Evolutionary conservation across 2,329 filamentous ascomycete genomes (phyloP), one percentile per base, ranked within the genome.

Genomic region (Aureobasidium sp.): DNA sequence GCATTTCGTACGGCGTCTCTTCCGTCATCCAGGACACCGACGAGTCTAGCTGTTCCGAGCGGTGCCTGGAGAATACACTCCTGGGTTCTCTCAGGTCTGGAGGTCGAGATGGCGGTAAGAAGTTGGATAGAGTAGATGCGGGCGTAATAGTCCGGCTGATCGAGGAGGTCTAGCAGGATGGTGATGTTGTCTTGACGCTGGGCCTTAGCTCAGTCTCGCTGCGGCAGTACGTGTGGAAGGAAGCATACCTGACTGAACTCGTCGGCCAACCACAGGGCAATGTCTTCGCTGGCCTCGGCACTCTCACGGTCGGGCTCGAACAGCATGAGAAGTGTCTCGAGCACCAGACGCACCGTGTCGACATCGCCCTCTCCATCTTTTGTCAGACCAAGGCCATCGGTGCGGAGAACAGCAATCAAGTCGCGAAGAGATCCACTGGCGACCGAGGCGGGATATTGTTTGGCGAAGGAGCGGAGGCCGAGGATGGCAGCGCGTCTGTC

Each of bases 181-280:
- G 90, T 93, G 65, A 97, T 93, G 74, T 99, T 97, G 77, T 97
- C 93, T 84, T 97, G 92, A 65, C 90, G 87, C 83, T 87, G 79
- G 36, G 73, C 68, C 76, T 78, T 73, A 75, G 74, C 78, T 85
- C 78, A 84, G 81, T 74, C 70, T 70, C 60, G 51, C 31, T 34
- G 31, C 31, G 9, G 31, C 12, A 34, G 31, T 12, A 34, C 9
- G 31, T 34, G 31, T 12, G 12, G 62, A 2, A 0, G 34, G 15
- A 9, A 15, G 12, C 76, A 67, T 79, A 87, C 85, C 80, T 96
- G 92, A 37, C 94, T 97, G 73, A 99, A 99, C 75, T 97, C 93
- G 76, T 99, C 94, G 60, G 94, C 94, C 63, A 99, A 82, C 91
- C 94, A 99, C 31, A 97, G 80, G 20, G 89, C 89, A 69, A 99